A percentile compares a stretch with the other conserved stretches of the same genome.
Evolutionary conservation across 2,329 filamentous ascomycete species (phyloP).

Genomic region (Erysiphe pulchra): DNA sequence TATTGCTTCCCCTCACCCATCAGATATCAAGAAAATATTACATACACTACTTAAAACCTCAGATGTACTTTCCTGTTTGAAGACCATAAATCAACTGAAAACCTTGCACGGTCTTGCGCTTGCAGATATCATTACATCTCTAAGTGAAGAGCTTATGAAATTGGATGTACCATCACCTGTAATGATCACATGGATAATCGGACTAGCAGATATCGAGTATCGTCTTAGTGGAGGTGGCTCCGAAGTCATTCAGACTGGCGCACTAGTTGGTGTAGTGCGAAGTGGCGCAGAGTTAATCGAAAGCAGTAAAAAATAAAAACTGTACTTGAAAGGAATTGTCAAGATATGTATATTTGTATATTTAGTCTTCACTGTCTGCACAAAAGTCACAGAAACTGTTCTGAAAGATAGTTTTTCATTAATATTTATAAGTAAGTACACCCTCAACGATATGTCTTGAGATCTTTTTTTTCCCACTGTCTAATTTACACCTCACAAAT

Average conservation of each 20-base stretch:
- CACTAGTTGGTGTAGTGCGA: slow-evolving; percentile 68
- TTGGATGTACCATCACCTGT: slow-evolving; percentile 69
- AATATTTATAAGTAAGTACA: no score
- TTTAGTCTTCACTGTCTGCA: no score
- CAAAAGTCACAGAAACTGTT: no score
- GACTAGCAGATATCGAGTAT: slow-evolving; percentile 80
- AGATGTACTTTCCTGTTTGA: slow-evolving; percentile 74
- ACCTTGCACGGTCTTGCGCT: slow-evolving; percentile 62
- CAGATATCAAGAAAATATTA: slow-evolving; percentile 64
- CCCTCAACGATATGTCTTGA: no score
- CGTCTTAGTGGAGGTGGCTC: slow-evolving; percentile 66
- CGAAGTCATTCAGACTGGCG: slow-evolving; percentile 76
- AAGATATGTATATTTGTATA: no score
- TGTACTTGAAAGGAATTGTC: no score
- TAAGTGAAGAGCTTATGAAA: slow-evolving; percentile 59
- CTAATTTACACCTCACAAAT: no score
- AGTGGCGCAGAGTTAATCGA: slow-evolving; percentile 57
- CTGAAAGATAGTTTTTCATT: no score
- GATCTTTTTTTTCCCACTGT: no score
- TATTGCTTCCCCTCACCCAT: slow-evolving; percentile 80
- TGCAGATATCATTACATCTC: slow-evolving; percentile 73
- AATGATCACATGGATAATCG: slow-evolving; percentile 76
- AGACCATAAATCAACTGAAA: slow-evolving; percentile 73
- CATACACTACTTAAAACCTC: slow-evolving; percentile 59
- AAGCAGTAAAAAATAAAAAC: not conserved